Conservation (phyloP, 208 protist genomes). For the Naegleria lovaniensis region DNA sequence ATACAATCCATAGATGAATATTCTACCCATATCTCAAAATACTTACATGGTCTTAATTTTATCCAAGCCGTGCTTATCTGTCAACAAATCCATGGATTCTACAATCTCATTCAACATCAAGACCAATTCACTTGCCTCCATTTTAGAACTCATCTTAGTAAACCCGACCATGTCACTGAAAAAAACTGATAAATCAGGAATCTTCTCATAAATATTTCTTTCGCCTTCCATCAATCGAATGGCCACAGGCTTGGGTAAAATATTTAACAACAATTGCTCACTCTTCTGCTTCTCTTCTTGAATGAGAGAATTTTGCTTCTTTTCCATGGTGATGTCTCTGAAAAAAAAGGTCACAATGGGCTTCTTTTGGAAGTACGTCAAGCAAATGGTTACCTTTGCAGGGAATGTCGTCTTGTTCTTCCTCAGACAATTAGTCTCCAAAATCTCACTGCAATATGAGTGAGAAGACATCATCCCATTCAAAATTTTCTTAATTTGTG, state of each 20-base stretch:
- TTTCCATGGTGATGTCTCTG: background rate
- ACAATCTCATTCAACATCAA: conserved; percentile 24
- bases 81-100: background rate
- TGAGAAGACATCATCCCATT: background rate
- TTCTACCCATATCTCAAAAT: too few species aligned
- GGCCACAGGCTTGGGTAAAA: conserved; percentile 28
- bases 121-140: conserved; percentile 22
- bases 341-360: background rate
- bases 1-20: too few species aligned
- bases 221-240: conserved; percentile 14
- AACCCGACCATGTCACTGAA: conserved; percentile 33
- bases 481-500: background rate
- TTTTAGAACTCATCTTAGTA: background rate
- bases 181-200: conserved; percentile 1
- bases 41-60: background rate
- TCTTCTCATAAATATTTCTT: conserved; percentile 25
- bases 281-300: conserved; percentile 16
- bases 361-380: background rate
- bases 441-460: background rate
- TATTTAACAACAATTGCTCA: conserved; percentile 33
- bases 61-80: background rate
- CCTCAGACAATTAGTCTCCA: background rate
- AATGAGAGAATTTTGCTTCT: background rate
- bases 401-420: background rate
- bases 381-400: background rate